phyloP scores from a whole-genome alignment of 257 asterid genomes.

The Linderniella brevidens region DNA sequence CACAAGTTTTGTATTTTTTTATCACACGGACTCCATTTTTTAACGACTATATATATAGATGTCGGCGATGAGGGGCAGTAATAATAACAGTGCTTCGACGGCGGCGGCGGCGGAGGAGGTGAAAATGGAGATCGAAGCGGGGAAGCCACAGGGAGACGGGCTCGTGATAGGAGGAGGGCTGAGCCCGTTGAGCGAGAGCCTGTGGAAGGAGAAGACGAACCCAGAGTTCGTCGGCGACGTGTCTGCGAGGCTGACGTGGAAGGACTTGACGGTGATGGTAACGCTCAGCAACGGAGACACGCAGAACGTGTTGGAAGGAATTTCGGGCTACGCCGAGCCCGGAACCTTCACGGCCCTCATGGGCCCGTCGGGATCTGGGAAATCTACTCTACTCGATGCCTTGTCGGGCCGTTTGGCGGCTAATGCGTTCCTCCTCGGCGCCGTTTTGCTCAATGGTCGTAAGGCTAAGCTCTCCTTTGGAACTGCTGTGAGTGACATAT shows the following conservation, averaged over 20 bases:
- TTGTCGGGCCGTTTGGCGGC: constrained; percentile 83
- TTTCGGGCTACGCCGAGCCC: constrained; percentile 83
- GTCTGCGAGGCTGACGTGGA: constrained; percentile 82
- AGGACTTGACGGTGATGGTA: constrained; percentile 73
- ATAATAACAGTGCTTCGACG: too few species aligned
- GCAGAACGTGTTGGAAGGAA: constrained; percentile 61
- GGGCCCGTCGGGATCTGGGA: constrained; percentile 99
- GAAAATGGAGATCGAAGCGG: constrained; percentile 86
- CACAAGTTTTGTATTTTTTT: too few species aligned
- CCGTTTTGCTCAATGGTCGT: constrained; percentile 74
- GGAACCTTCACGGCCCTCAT: constrained; percentile 87
- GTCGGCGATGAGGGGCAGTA: too few species aligned
- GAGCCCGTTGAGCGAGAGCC: constrained; percentile 82
- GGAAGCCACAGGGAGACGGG: constrained; percentile 54
- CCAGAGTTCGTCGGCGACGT: constrained; percentile 76
- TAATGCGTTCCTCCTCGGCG: constrained; percentile 75
- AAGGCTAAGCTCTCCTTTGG: constrained; percentile 83
- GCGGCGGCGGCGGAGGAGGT: constrained; percentile 22
- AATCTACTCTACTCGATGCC: constrained; percentile 83
- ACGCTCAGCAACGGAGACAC: constrained; percentile 63
- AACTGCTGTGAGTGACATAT: constrained; percentile 50
- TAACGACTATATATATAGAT: too few species aligned
- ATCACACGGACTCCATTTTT: too few species aligned
- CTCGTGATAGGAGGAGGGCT: constrained; percentile 74
- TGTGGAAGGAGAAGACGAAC: constrained; percentile 84